Percentiles rank a stretch among this genome's conserved stretches.
These are phyloP conservation scores for Calonectria crousiana DNA, from an alignment of 2,329 filamentous ascomycete genomes.

Conservation along the genomic window DNA sequence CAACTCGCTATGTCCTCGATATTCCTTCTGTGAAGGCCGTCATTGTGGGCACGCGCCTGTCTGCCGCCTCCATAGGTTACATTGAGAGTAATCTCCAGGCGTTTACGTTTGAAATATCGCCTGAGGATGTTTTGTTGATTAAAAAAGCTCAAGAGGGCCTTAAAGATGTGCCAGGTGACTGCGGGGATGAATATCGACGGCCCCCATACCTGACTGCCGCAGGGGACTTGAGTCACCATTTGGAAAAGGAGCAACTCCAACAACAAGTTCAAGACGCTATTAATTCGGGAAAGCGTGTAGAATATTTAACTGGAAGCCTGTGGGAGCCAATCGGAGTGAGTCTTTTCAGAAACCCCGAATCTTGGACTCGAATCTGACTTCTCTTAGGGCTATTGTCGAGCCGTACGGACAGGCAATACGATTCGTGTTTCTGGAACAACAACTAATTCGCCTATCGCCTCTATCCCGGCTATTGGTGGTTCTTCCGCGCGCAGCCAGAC, in stretches of 20 bases:
- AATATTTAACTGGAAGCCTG: neutral
- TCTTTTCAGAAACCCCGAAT: neutral
- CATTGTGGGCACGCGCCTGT: neutral
- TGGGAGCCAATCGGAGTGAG: neutral
- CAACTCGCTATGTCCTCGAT: neutral
- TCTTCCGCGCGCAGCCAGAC: neutral
- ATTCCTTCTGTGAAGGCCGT: neutral
- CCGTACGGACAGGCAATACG: neutral
- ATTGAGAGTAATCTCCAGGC: neutral
- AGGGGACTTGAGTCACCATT: neutral
- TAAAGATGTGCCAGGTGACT: neutral
- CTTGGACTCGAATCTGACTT: neutral
- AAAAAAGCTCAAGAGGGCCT: constrained; percentile 1
- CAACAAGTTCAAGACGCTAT: neutral
- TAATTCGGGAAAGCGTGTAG: neutral
- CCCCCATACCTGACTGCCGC: neutral
- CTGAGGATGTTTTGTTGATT: neutral
- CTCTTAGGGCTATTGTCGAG: constrained; percentile 5
- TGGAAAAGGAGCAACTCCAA: neutral
- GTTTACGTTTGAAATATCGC: neutral
- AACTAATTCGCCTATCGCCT: neutral
- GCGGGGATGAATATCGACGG: constrained; percentile 1
- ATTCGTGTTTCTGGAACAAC: constrained; percentile 13
- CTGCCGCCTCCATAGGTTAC: neutral
- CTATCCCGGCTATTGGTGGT: neutral